Percentiles rank a stretch among this genome's conserved stretches.
Evolutionary conservation across 768 basidiomycete species (phyloP).

Genomic region (Tricholoma matsutake): DNA sequence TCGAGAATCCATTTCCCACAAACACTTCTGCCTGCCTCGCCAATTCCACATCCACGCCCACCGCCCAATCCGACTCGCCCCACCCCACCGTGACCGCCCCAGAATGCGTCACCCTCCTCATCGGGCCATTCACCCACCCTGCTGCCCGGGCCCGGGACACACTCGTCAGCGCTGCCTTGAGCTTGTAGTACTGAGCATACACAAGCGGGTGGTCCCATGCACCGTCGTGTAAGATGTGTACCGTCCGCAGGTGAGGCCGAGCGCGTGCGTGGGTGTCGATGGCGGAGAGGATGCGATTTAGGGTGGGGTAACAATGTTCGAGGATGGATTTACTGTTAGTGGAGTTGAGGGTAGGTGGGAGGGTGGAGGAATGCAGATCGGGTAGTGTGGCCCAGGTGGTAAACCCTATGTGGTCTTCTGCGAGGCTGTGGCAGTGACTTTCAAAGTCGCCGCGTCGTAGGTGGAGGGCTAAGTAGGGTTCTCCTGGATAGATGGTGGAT

Average conservation of each 20-base stretch:
- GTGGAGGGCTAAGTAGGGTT: slow-evolving; percentile 46
- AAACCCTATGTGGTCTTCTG: slow-evolving; percentile 34
- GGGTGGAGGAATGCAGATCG: slow-evolving; percentile 25
- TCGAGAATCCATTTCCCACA: slow-evolving; percentile 48
- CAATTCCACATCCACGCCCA: slow-evolving; percentile 44
- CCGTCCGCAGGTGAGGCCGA: slow-evolving; percentile 34
- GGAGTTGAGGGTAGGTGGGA: slow-evolving; percentile 35
- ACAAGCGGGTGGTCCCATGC: slow-evolving; percentile 45
- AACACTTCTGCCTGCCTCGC: slow-evolving; percentile 41
- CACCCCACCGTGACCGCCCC: slow-evolving; percentile 32
- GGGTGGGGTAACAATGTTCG: slow-evolving; percentile 44
- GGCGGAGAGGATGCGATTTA: slow-evolving; percentile 38
- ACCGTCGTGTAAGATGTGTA: slow-evolving; percentile 47
- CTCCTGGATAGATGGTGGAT: slow-evolving; percentile 17
- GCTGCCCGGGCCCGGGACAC: slow-evolving; percentile 28
- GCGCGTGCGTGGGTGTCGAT: slow-evolving; percentile 33
- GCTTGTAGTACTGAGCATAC: slow-evolving; percentile 39
- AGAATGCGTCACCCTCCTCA: slow-evolving; percentile 40
- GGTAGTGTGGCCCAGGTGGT: slow-evolving; percentile 51
- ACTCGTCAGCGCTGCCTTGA: slow-evolving; percentile 35
- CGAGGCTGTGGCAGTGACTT: slow-evolving; percentile 37
- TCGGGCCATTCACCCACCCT: slow-evolving; percentile 40
- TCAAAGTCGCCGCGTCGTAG: slow-evolving; percentile 46
- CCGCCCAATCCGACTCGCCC: slow-evolving; percentile 42
- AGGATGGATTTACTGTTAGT: slow-evolving; percentile 34